A percentile compares a stretch with the other conserved stretches of the same genome.
These are phyloP conservation scores for Spatholobus suberectus DNA, from an alignment of 306 rosid genomes.

Conservation along the genomic window DNA sequence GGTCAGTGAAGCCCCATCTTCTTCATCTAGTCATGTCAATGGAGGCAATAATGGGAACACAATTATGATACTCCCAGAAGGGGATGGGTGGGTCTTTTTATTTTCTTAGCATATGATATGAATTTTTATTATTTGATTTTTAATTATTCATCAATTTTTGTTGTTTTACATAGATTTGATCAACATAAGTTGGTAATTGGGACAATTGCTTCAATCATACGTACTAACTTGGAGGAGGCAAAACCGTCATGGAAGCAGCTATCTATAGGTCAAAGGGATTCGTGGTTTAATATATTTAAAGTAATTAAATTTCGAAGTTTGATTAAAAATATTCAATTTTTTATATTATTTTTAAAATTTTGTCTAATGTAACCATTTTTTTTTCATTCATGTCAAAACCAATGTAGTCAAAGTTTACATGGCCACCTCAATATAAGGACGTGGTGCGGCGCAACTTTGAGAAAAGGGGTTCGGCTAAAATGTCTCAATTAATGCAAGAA, in stretches of 20 bases:
- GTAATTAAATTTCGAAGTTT: background rate
- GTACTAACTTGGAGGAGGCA: conserved; percentile 24
- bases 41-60: background rate
- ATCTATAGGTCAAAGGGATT: conserved; percentile 17
- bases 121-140: background rate
- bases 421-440: conserved; percentile 21
- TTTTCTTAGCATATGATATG: background rate
- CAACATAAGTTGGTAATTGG: conserved; percentile 14
- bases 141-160: background rate
- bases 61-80: conserved; percentile 30
- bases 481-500: conserved; percentile 39
- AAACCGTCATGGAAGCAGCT: conserved; percentile 27
- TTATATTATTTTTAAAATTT: background rate
- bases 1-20: background rate
- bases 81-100: conserved; percentile 33
- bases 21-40: conserved; percentile 12
- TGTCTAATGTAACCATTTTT: background rate
- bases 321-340: background rate
- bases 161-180: conserved; percentile 30
- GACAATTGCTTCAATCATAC: conserved; percentile 27
- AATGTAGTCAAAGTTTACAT: conserved; percentile 30
- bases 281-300: conserved; percentile 24
- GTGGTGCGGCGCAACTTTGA: conserved; percentile 31
- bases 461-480: conserved; percentile 35
- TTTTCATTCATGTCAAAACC: background rate